Percentiles rank a stretch among this genome's conserved stretches.
Evolutionary conservation across 169 alveolate genomes (phyloP).

Genomic region (Plasmodium inui): DNA sequence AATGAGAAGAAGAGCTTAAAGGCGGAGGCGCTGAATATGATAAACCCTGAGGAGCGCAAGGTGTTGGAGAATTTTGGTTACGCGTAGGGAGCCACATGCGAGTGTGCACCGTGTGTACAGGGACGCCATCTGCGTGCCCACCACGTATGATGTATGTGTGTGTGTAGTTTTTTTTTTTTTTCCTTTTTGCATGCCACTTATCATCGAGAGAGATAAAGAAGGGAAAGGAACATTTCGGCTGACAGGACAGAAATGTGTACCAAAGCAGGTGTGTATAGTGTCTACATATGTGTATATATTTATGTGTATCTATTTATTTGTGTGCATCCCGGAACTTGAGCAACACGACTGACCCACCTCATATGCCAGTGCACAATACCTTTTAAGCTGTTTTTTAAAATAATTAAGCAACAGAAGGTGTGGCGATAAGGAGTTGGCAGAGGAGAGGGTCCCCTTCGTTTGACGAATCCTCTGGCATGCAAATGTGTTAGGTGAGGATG

Average conservation of each 20-base stretch:
- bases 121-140: background rate
- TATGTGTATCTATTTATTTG: slow-evolving; percentile 2
- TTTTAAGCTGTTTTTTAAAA: background rate
- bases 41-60: slow-evolving; percentile 61
- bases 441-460: background rate
- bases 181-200: slow-evolving; percentile 2
- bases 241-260: background rate
- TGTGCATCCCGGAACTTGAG: background rate
- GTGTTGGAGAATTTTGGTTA: slow-evolving; percentile 65
- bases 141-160: background rate
- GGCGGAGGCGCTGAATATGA: slow-evolving; percentile 22
- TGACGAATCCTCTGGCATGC: background rate
- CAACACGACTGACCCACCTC: background rate
- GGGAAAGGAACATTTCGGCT: background rate
- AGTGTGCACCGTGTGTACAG: background rate
- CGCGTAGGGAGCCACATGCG: background rate
- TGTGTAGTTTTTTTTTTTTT: slow-evolving; percentile 14
- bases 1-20: slow-evolving; percentile 63
- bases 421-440: background rate
- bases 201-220: background rate
- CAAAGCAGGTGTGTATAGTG: background rate
- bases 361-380: background rate
- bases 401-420: background rate
- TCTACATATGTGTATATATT: slow-evolving; percentile 4
- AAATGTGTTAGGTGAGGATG: background rate